These are phyloP conservation scores for Leishmania tarentolae DNA, from an alignment of 208 protist genomes.

Conservation along the genomic window DNA sequence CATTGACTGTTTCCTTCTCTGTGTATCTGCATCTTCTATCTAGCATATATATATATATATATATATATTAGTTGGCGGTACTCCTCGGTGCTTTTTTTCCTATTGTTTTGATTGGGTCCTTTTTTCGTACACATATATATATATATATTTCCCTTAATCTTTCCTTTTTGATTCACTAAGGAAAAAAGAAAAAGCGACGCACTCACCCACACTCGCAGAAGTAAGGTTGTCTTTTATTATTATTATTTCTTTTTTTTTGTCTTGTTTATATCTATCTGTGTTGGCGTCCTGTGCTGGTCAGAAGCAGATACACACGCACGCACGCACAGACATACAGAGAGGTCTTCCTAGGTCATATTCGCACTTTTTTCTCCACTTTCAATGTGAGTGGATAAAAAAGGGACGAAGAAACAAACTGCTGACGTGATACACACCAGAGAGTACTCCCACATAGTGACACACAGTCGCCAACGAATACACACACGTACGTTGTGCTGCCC, in stretches of 20 bases:
- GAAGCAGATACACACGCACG: not conserved
- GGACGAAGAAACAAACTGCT: not conserved
- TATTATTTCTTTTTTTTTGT: not conserved
- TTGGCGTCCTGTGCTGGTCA: not conserved
- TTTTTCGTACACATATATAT: not conserved
- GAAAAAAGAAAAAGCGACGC: not conserved
- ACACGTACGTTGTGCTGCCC: not conserved
- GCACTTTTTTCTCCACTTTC: not conserved
- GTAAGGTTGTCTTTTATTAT: not conserved
- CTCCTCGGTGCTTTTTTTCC: not conserved
- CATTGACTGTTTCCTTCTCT: slow-evolving; percentile 2
- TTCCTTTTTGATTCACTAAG: not conserved
- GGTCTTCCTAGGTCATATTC: not conserved
- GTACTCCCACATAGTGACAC: not conserved
- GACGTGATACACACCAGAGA: slow-evolving; percentile 1
- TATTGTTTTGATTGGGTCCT: not conserved
- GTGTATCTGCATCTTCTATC: not conserved
- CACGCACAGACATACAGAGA: not conserved
- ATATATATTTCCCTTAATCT: not conserved
- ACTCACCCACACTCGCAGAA: not conserved
- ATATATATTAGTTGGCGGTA: not conserved
- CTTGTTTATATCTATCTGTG: not conserved
- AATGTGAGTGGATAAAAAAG: slow-evolving; percentile 7
- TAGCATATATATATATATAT: not conserved
- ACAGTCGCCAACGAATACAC: too few relatives aligned